Evolutionary conservation across 2,329 filamentous ascomycete species (phyloP), one percentile per base, ranked within the genome.

Genomic region (Trichoderma pleuroti): DNA sequence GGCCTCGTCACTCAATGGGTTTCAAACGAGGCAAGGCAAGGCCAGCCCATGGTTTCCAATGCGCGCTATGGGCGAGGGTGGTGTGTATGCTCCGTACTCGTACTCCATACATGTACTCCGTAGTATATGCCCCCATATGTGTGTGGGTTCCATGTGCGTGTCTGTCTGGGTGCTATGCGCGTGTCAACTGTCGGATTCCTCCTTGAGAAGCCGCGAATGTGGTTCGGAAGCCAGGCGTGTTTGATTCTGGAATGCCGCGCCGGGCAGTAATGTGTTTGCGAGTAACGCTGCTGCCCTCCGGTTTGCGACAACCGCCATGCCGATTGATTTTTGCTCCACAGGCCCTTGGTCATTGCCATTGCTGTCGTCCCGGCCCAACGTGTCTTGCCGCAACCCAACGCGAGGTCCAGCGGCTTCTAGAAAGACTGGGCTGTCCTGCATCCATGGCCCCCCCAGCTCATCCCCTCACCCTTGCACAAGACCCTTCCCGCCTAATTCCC

Each of bases 341-440:
- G 18, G 21, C 28, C 56, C 24, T 59, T 71, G 46, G 70, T 56
- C 63, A 49, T 49, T 42, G 54, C 54, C n/a, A n/a, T n/a, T n/a
- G n/a, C n/a, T n/a, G n/a, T n/a, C 42, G 65, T 71, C 70, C 70
- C 70, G 26, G 70, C 70, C 70, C 70, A 71, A 71, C 70, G 70
- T 68, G 32, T 57, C 49, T 70, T 57, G 30, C 68, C 57, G 39
- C 49, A 62, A 69, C 65, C 70, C 70, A 71, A 71, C 70, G 69
- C 42, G 57, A 42, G 34, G 67, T 70, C 67, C 66, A 61, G 59
- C 49, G 21, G 21, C 70, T 71, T 71, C 70, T 71, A 71, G 70
- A 71, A 71, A 66, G 62, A 36, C 56, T 59, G 65, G 70, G 70
- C 49, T 71, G 64, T 68, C 70, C 70, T 68, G 65, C 65, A 68